A percentile compares a stretch with the other conserved stretches of the same genome.
Conservation (phyloP, 2,329 filamentous ascomycete species). For the Diaporthe sp. region DNA sequence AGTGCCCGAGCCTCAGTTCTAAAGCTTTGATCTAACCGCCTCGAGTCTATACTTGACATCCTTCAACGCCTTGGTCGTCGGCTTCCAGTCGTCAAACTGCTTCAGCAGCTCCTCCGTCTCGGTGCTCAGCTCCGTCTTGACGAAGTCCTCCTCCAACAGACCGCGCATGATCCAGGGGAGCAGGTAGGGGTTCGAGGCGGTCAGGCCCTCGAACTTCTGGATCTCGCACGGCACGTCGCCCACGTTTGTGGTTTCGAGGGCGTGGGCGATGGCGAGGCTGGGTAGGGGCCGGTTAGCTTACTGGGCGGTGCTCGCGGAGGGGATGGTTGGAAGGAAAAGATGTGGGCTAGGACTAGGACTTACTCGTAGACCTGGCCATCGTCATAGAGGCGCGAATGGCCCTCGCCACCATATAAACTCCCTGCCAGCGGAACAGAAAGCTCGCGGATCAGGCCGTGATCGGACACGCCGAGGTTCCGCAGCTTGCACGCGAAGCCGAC, state of each 20-base stretch:
- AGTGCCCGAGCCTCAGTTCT: not conserved
- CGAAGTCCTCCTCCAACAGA: conserved; percentile 90
- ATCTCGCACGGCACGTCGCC: conserved; percentile 63
- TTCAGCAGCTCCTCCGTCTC: conserved; percentile 86
- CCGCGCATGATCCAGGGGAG: conserved; percentile 97
- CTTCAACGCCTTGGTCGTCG: conserved; percentile 88
- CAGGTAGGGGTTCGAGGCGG: conserved; percentile 85
- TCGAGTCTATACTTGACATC: conserved; percentile 97
- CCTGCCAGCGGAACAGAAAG: conserved; percentile 90
- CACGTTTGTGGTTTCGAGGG: conserved; percentile 78
- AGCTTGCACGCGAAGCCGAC: conserved; percentile 95
- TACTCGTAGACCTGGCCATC: conserved; percentile 87
- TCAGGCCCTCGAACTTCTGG: conserved; percentile 63
- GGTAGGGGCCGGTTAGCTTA: not conserved
- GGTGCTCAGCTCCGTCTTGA: conserved; percentile 81
- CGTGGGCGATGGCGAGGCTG: conserved; percentile 78
- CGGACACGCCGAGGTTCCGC: conserved; percentile 91
- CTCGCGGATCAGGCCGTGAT: conserved; percentile 94
- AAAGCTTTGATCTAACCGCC: conserved; percentile 88
- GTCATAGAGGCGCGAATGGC: conserved; percentile 93
- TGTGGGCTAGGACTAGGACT: conserved; percentile 48
- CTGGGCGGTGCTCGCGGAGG: too few relatives aligned
- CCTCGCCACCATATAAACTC: conserved; percentile 91
- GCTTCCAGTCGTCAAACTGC: conserved; percentile 96
- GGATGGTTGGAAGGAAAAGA: not conserved